phyloP scores from a whole-genome alignment of 306 rosid genomes.

The Quercus agrifolia region DNA sequence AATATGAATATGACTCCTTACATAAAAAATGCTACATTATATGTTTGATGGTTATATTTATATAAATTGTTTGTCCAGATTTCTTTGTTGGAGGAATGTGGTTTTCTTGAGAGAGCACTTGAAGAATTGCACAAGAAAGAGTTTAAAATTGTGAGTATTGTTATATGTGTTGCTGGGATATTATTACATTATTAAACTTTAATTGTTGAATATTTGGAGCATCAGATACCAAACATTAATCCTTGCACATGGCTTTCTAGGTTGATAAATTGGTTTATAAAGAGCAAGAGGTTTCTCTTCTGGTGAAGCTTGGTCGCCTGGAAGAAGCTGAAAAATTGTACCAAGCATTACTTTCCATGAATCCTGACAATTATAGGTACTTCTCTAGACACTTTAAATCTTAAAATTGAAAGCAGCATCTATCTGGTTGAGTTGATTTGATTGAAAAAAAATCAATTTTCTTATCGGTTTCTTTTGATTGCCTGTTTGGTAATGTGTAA shows the following conservation, averaged over 20 bases:
- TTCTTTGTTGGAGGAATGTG: constrained; percentile 82
- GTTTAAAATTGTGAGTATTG: constrained; percentile 65
- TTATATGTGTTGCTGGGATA: constrained; percentile 14
- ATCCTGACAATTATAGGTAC: constrained; percentile 94
- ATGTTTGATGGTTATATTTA: background rate
- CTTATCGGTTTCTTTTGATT: background rate
- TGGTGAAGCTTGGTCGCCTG: constrained; percentile 74
- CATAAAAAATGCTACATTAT: background rate
- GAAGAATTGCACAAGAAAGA: constrained; percentile 83
- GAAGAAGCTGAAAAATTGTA: constrained; percentile 72
- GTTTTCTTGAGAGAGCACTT: constrained; percentile 73
- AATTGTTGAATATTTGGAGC: constrained; percentile 12
- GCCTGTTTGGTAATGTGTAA: no score
- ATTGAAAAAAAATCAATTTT: background rate
- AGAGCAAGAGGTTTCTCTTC: constrained; percentile 89
- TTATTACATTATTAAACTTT: constrained; percentile 5
- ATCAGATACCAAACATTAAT: constrained; percentile 18
- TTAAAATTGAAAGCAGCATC: background rate
- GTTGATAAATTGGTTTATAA: constrained; percentile 78
- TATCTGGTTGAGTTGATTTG: background rate
- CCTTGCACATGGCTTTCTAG: constrained; percentile 36
- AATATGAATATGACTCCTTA: background rate
- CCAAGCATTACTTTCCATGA: constrained; percentile 70
- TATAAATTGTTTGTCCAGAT: constrained; percentile 39
- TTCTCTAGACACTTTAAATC: background rate